phyloP scores from a whole-genome alignment of 2,329 filamentous ascomycete species.

The Botrytis deweyae region DNA sequence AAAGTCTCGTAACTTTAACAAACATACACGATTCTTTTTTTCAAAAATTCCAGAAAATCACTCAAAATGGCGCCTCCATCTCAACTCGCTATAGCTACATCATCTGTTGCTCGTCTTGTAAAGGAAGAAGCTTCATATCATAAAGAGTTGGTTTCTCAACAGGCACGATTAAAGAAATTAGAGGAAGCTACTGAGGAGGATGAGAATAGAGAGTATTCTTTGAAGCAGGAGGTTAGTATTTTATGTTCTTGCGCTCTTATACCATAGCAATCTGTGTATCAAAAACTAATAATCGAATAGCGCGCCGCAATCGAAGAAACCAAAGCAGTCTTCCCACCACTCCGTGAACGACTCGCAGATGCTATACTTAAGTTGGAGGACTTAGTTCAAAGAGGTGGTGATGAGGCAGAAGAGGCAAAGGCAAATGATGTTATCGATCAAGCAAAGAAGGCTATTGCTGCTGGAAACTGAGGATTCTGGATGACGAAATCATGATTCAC shows the following conservation, averaged over 20 bases:
- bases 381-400: conserved; percentile 60
- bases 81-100: conserved; percentile 74
- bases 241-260: neutral
- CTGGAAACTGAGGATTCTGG: conserved; percentile 43
- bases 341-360: conserved; percentile 69
- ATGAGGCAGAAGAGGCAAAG: conserved; percentile 51
- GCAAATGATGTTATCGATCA: conserved; percentile 48
- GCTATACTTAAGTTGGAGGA: conserved; percentile 73
- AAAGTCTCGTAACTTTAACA: neutral
- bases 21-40: neutral
- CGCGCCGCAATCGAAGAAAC: conserved; percentile 75
- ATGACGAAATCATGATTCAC: conserved; percentile 17
- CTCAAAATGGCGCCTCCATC: conserved; percentile 72
- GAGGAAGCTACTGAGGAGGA: conserved; percentile 55
- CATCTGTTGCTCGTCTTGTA: conserved; percentile 76
- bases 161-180: conserved; percentile 64
- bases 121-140: conserved; percentile 92
- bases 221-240: conserved; percentile 79
- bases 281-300: conserved; percentile 27
- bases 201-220: conserved; percentile 71
- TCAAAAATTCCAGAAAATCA: neutral
- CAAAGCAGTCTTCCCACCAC: conserved; percentile 71
- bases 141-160: conserved; percentile 76
- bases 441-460: conserved; percentile 54
- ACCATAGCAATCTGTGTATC: neutral